Base-by-base conservation (phyloP, 2,329 filamentous ascomycete species). In the Daldinia eschscholtzii region DNA sequence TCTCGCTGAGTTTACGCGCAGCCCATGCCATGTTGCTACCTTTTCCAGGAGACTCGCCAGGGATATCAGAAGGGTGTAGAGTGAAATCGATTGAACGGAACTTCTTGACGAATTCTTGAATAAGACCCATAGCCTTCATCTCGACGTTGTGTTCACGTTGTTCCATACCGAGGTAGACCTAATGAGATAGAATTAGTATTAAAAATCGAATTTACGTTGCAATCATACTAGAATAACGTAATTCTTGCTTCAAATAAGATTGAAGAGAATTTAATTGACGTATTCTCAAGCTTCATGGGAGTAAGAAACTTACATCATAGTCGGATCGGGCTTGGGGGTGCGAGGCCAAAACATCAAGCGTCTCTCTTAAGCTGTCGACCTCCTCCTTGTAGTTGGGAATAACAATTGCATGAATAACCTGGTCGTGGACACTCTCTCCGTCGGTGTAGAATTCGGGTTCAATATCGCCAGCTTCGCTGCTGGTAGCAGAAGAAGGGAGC, bases 341-440 rank as follows among this genome's bases (percentile, higher is more conserved):
- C 33, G 86, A 90, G 4, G 89, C 89, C 67, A 93, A 80, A 23
- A 93, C 90, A 44, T 89, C 87, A 20, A 93, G 80, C 0, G 91
- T 93, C 76, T 92, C 89, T 70, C 87, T 84, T 53, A 93, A 81
- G 0, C 88, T 91, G 65, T 91, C 88, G 64, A 89, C 81, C 64
- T 92, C 90, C 77, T 93, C 91, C 78, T 91, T 91, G 81, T 93
- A 93, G 75, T 92, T 92, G 18, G 91, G 91, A 48, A 93, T 84
- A 70, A 93, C 83, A 68, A 93, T 91, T 13, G 87, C 89, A 76
- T 92, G 89, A 33, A 91, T 80, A 62, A 91, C 79, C 26, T 81
- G 81, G 44, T 84, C 80, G n/a, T 80, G 75, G 0, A 80, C 78
- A 9, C 79, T 77, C 18, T 84, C 82, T 50, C 73, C 78, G 55